Evolutionary conservation across 1,284 basidiomycete species (phyloP).

Genomic region (Somion occarium): DNA sequence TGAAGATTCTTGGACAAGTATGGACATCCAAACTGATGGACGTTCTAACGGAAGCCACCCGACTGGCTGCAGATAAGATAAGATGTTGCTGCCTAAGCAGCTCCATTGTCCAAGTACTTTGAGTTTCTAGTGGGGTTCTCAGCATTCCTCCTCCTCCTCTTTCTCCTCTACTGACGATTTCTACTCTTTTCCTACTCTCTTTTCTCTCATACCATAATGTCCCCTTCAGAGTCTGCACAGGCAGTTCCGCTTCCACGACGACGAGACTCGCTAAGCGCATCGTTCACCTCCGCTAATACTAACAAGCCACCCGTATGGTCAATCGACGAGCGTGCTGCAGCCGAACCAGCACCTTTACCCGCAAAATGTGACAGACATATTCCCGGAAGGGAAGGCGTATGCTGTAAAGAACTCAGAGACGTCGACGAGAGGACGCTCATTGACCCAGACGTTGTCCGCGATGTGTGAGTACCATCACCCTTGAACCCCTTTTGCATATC

Average conservation of each 20-base stretch:
- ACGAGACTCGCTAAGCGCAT: neutral
- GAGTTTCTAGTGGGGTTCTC: too few relatives aligned
- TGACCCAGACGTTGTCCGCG: conserved; percentile 82
- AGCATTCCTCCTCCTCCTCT: too few relatives aligned
- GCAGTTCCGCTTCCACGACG: conserved; percentile 1
- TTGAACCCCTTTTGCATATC: too few relatives aligned
- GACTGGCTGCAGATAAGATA: too few relatives aligned
- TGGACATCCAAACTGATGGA: too few relatives aligned
- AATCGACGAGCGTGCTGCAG: conserved; percentile 36
- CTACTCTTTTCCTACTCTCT: too few relatives aligned
- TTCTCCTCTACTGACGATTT: too few relatives aligned
- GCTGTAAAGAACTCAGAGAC: conserved; percentile 78
- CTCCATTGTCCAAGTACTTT: too few relatives aligned
- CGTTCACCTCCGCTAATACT: conserved; percentile 13
- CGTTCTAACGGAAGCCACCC: too few relatives aligned
- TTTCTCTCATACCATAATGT: neutral
- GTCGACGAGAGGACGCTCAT: conserved; percentile 76
- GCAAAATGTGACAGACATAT: conserved; percentile 57
- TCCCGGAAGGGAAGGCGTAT: conserved; percentile 54
- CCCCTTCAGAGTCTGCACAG: conserved; percentile 4
- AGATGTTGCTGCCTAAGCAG: too few relatives aligned
- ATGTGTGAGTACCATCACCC: conserved; percentile 78
- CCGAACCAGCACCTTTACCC: conserved; percentile 39
- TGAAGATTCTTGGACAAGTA: too few relatives aligned
- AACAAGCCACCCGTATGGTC: conserved; percentile 60